Conservation (phyloP, 441 rosid species). For the Adansonia gregorii region DNA sequence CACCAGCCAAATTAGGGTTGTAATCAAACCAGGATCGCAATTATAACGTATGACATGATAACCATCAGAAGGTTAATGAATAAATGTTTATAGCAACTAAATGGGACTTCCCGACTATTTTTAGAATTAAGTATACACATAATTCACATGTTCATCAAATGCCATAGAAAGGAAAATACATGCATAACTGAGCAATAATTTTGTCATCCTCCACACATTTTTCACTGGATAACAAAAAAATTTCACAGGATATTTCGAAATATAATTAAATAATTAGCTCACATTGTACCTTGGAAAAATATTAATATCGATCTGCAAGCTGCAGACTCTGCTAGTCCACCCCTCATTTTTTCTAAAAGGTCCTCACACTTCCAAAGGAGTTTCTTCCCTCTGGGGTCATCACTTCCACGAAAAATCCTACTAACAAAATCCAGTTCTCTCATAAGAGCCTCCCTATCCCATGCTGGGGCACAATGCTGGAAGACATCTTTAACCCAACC, state of each 20-base stretch:
- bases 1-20: background rate
- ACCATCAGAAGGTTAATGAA: background rate
- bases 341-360: constrained; percentile 76
- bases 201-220: background rate
- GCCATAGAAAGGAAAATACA: background rate
- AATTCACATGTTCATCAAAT: background rate
- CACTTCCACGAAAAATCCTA: constrained; percentile 90
- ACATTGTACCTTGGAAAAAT: constrained; percentile 79
- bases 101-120: background rate
- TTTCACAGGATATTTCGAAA: constrained; percentile 18
- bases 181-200: background rate
- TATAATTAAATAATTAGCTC: constrained; percentile 6
- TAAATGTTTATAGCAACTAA: background rate
- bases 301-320: constrained; percentile 74
- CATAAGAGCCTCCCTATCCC: constrained; percentile 82
- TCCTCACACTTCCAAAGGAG: constrained; percentile 92
- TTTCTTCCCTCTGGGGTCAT: constrained; percentile 82
- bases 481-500: constrained; percentile 98
- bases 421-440: constrained; percentile 92
- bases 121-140: background rate
- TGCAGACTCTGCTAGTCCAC: constrained; percentile 67
- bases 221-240: background rate
- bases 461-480: constrained; percentile 90
- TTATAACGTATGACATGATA: background rate
- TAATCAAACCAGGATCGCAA: background rate